phyloP scores from a whole-genome alignment of 257 asterid species.

The Przewalskia tangutica region DNA sequence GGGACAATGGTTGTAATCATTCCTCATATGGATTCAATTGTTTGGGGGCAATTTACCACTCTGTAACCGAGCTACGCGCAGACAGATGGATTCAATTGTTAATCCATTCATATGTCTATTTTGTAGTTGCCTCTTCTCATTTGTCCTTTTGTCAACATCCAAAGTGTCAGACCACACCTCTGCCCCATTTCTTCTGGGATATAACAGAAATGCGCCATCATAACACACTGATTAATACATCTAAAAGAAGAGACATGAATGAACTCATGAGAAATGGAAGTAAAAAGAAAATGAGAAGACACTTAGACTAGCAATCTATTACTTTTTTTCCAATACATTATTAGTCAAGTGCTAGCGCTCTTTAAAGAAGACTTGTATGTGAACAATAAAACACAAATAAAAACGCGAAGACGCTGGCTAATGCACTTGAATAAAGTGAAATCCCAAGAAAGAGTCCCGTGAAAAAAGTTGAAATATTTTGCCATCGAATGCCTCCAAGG shows the following conservation, averaged over 20 bases:
- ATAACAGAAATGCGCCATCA: neutral
- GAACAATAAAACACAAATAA: no score
- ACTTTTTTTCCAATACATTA: no score
- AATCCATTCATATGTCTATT: neutral
- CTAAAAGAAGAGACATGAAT: neutral
- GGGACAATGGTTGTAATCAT: neutral
- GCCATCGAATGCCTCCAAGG: no score
- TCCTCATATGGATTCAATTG: neutral
- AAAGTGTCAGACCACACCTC: neutral
- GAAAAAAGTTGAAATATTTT: no score
- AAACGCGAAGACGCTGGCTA: no score
- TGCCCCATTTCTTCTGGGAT: neutral
- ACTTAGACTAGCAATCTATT: neutral
- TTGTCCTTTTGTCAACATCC: neutral
- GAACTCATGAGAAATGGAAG: neutral
- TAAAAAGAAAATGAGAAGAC: neutral
- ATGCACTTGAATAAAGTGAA: no score
- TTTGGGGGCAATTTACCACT: no score
- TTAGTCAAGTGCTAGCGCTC: no score
- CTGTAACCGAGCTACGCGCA: no score
- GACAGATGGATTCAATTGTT: no score
- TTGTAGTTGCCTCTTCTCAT: neutral
- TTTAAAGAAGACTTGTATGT: no score
- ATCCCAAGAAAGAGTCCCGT: no score
- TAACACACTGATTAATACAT: neutral